A percentile compares a stretch with the other conserved stretches of the same genome.
Conservation (phyloP, 2,329 filamentous ascomycete genomes). For the Chrysosporium keratinophilum region DNA sequence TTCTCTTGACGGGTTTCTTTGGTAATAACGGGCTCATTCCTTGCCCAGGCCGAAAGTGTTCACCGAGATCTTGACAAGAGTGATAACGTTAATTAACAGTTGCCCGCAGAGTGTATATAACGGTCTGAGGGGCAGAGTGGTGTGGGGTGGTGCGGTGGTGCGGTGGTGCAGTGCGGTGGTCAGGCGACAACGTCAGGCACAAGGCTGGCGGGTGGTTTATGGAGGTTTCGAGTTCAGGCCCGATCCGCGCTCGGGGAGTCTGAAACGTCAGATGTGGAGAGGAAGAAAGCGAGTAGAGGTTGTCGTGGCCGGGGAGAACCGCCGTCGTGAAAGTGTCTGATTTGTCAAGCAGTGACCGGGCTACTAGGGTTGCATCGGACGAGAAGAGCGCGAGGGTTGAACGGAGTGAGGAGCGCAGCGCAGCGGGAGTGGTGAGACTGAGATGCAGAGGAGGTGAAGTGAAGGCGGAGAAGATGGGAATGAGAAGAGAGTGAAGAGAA, state of each 20-base stretch:
- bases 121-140: background rate
- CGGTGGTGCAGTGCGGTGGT: background rate
- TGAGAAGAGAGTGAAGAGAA: background rate
- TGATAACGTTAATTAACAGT: background rate
- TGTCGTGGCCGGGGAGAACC: background rate
- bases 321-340: background rate
- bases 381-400: background rate
- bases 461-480: background rate
- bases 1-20: background rate
- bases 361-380: slow-evolving; percentile 4
- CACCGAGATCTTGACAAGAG: background rate
- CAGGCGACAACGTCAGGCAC: slow-evolving; percentile 6
- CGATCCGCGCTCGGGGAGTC: background rate
- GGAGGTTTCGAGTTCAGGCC: background rate
- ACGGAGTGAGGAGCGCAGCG: background rate
- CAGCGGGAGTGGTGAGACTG: too few relatives aligned
- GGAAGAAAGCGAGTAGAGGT: background rate
- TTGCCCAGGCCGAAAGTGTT: background rate
- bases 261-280: background rate
- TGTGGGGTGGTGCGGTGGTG: background rate
- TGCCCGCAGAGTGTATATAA: background rate
- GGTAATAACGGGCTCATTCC: background rate
- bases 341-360: background rate
- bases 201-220: background rate
- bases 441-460: background rate